Conservation (phyloP, 441 rosid genomes). For the Bocquillonia castaneifolia region DNA sequence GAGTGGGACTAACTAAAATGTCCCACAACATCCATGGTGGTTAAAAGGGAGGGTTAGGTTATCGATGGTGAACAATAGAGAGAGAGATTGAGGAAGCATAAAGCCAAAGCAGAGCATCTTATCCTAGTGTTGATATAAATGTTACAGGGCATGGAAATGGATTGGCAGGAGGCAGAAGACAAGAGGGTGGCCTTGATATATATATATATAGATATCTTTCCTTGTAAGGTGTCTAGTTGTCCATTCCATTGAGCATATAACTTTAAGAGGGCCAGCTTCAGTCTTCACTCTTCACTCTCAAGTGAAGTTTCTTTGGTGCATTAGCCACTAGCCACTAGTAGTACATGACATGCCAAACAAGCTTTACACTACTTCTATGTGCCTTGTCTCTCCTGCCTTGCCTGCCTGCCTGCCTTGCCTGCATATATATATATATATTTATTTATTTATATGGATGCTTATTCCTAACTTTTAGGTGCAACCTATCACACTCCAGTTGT, state of each 20-base stretch:
- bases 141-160: constrained; percentile 5
- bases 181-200: constrained; percentile 13
- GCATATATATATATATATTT: not conserved
- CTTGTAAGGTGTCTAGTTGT: constrained; percentile 24
- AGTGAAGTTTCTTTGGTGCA: constrained; percentile 30
- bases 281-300: constrained; percentile 32
- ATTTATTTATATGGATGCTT: not conserved
- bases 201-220: constrained; percentile 15
- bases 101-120: constrained; percentile 32
- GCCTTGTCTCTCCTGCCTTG: not conserved
- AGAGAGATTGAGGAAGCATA: constrained; percentile 20
- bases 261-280: constrained; percentile 25
- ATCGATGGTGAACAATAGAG: constrained; percentile 3
- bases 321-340: not conserved
- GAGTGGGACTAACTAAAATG: not conserved
- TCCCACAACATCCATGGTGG: not conserved
- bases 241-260: constrained; percentile 24
- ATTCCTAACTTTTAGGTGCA: not conserved
- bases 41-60: constrained; percentile 7
- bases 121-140: constrained; percentile 10
- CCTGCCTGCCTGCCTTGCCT: not conserved
- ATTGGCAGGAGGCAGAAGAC: constrained; percentile 12
- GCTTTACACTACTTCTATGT: not conserved
- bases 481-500: constrained; percentile 17
- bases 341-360: constrained; percentile 13